Percentiles rank a stretch among this genome's conserved stretches.
These are phyloP conservation scores for Lasiodiplodia hormozganensis DNA, from an alignment of 2,329 filamentous ascomycete genomes.

Conservation along the genomic window DNA sequence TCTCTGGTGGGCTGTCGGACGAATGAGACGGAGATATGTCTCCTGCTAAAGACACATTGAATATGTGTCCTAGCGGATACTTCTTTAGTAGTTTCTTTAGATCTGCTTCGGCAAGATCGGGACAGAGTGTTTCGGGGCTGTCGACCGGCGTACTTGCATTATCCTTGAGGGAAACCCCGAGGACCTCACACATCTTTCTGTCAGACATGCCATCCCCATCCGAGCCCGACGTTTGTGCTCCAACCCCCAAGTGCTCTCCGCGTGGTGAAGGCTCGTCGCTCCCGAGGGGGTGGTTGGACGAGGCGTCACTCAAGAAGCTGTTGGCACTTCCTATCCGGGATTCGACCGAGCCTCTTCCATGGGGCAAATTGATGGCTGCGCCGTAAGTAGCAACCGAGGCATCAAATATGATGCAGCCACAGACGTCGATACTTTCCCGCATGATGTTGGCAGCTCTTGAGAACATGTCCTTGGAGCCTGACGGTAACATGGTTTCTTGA, in stretches of 20 bases:
- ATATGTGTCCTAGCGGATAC: constrained; percentile 47
- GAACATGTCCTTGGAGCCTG: constrained; percentile 37
- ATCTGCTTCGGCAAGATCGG: constrained; percentile 39
- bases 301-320: neutral
- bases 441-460: constrained; percentile 48
- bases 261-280: neutral
- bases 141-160: constrained; percentile 25
- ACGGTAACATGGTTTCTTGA: constrained; percentile 30
- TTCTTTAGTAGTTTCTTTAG: constrained; percentile 42
- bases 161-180: constrained; percentile 35
- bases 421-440: constrained; percentile 46
- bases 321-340: neutral
- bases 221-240: neutral
- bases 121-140: constrained; percentile 7
- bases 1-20: neutral
- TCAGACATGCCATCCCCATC: neutral
- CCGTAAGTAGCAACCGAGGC: constrained; percentile 48
- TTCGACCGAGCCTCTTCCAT: neutral
- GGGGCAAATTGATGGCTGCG: constrained; percentile 11
- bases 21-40: neutral
- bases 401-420: constrained; percentile 48
- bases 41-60: constrained; percentile 43
- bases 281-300: neutral
- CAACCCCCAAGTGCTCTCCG: neutral
- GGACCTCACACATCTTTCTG: constrained; percentile 34